Evolutionary conservation across 1,139 yeast species (phyloP), one percentile per base, ranked within the genome.

Genomic region (Candida freyschussii): DNA sequence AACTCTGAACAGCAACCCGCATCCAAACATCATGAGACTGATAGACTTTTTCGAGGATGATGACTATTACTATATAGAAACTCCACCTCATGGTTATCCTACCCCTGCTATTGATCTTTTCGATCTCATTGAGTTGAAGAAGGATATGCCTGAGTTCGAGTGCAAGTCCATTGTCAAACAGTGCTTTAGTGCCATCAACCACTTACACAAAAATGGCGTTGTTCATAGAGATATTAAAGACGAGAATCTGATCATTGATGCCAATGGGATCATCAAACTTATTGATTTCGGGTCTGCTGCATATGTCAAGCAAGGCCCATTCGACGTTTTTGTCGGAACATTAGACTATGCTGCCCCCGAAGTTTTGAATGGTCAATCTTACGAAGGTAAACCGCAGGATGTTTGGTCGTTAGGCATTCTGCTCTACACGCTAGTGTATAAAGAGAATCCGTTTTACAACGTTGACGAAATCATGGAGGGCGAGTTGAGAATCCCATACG

Each of bases 231-330:
- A 91, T 53, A 84, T 91, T 46, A 91, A 91, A 56, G 98, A 91
- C 57, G 98, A 91, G 51, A 91, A 91, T 50, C 75, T 91, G 27
- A 85, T 91, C 48, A 83, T 91, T 30, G 96, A 91, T 52, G 76
- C 76, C 37, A 67, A 75, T 39, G 85, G 85, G 4, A 64, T 77
- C 22, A 78, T 86, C 37, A 89, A 89, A 57, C 65, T 91, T 40
- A 91, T 91, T 53, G 98, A 91, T 60, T 91, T 87, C 59, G 98
- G 98, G 0, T 80, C 95, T 35, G 95, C 96, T 1, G 95, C 96
- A 0, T 85, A 86, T 57, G 74, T 78, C 15, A 76, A 73, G 44
- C 89, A 80, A 59, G 97, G 97, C 0, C 97, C 97, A 4, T 91
- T 89, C 60, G 96, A 89, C 50, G 95, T 89, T 9, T 91, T 91